Base-by-base conservation (phyloP, 2,329 filamentous ascomycete species). In the Ophiostoma quercus region DNA sequence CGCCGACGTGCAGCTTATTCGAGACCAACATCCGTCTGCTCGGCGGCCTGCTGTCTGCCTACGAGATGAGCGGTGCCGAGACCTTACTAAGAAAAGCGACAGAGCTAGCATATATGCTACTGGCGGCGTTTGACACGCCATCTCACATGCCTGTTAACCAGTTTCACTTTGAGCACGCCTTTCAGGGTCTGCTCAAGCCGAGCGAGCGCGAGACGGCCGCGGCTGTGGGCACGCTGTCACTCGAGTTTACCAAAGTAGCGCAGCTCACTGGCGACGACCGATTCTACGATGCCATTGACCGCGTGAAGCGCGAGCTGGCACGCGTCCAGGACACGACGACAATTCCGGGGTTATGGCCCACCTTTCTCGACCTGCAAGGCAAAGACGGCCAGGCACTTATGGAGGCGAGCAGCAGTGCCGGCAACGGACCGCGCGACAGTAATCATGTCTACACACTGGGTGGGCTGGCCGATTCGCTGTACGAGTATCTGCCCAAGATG, bases 341-440 rank as follows among this genome's bases (percentile, higher is more conserved):
- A n/a, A 78, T 94, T 6, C 91, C 91, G 0, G 92, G 92, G 2
- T 84, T 95, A 81, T 95, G 89, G 90, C 91, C 90, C 0, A 82
- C 85, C 25, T 80, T 82, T 67, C 79, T 94, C 67, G 85, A 93
- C 77, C 84, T 78, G 81, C 82, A 79, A 8, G 22, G 34, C 32
- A 16, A n/a, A n/a, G 43, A 47, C 43, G 16, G 43, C 16, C 43
- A 65, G 34, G 37, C 11, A 11, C 39, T 29, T n/a, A 34, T 22
- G 78, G 76, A 41, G 22, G 39, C 22, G 19, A 43, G 32, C 37
- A 43, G 39, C 63, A 41, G 34, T 22, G 34, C n/a, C 22, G 39
- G 37, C 32, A 74, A 71, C 70, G 71, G 76, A 71, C 9, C 54
- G n/a, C 51, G n/a, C 62, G 19, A 39, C 62, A 22, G 34, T 54